phyloP scores from a whole-genome alignment of 306 rosid genomes.

The Vigna nakashimae region DNA sequence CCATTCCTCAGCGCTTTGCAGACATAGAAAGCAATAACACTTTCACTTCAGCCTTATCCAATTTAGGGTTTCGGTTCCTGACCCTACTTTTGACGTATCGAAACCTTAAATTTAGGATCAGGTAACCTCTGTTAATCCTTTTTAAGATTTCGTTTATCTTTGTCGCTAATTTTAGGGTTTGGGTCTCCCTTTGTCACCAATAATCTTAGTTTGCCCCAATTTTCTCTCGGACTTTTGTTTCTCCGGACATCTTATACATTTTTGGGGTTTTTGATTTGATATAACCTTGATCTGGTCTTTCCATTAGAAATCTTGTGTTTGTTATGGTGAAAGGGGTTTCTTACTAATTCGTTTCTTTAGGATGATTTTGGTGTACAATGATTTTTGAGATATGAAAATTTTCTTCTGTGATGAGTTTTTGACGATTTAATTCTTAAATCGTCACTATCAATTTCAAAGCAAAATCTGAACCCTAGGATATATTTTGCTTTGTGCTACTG shows the following conservation, averaged over 20 bases:
- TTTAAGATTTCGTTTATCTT: background rate
- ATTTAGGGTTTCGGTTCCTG: slow-evolving; percentile 46
- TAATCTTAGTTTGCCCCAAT: background rate
- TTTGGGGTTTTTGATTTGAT: background rate
- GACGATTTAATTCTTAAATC: background rate
- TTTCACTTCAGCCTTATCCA: slow-evolving; percentile 49
- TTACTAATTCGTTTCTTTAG: background rate
- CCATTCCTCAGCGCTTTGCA: slow-evolving; percentile 1
- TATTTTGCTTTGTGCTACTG: background rate
- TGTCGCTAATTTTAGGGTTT: slow-evolving; percentile 22
- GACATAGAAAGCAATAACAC: slow-evolving; percentile 11
- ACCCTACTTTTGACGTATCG: background rate
- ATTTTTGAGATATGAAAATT: background rate
- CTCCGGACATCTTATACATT: background rate
- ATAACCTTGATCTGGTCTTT: background rate
- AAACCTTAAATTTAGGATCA: slow-evolving; percentile 61
- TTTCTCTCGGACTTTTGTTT: background rate
- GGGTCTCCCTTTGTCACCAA: background rate
- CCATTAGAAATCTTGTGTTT: background rate
- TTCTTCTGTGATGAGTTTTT: background rate
- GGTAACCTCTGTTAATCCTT: slow-evolving; percentile 41
- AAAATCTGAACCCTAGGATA: background rate
- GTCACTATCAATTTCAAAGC: background rate
- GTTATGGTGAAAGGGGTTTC: background rate
- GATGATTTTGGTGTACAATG: background rate